These are phyloP conservation scores for Aspergillus oerlinghausenensis DNA, from an alignment of 2,329 filamentous ascomycete genomes.

Conservation along the genomic window DNA sequence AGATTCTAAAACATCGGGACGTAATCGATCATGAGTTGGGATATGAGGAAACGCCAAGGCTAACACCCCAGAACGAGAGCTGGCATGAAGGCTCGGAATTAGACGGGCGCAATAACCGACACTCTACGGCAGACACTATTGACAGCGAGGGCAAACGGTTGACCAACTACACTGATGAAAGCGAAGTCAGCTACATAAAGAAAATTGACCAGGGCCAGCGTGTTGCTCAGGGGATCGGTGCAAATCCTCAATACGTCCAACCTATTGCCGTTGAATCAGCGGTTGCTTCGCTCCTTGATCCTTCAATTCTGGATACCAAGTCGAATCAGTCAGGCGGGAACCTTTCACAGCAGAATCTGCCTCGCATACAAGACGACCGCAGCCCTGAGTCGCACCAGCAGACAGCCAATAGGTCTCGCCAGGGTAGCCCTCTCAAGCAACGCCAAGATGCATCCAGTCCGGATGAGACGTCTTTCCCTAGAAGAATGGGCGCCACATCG, in stretches of 20 bases:
- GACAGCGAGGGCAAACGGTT: constrained; percentile 49
- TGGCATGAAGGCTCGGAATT: constrained; percentile 26
- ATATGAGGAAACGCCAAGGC: constrained; percentile 32
- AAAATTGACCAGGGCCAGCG: constrained; percentile 62
- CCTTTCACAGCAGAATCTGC: constrained; percentile 42
- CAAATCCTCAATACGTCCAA: constrained; percentile 73
- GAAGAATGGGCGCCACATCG: constrained; percentile 43
- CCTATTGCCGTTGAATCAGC: constrained; percentile 76
- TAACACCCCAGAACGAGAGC: constrained; percentile 15
- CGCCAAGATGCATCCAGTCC: constrained; percentile 33
- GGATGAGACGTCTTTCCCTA: constrained; percentile 36
- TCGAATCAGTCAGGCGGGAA: constrained; percentile 47
- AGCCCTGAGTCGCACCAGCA: constrained; percentile 23
- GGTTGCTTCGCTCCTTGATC: constrained; percentile 84
- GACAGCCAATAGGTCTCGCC: constrained; percentile 23
- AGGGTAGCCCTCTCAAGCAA: constrained; percentile 46
- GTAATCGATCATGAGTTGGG: constrained; percentile 33
- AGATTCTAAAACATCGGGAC: constrained; percentile 44
- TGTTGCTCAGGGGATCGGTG: constrained; percentile 63
- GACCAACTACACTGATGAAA: constrained; percentile 53
- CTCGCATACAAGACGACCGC: constrained; percentile 33
- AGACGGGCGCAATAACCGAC: constrained; percentile 51
- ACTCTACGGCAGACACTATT: constrained; percentile 45
- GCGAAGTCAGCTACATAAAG: constrained; percentile 53
- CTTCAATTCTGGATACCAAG: constrained; percentile 65